phyloP scores from a whole-genome alignment of 2,329 filamentous ascomycete genomes.

The Amauroascus verrucosus region DNA sequence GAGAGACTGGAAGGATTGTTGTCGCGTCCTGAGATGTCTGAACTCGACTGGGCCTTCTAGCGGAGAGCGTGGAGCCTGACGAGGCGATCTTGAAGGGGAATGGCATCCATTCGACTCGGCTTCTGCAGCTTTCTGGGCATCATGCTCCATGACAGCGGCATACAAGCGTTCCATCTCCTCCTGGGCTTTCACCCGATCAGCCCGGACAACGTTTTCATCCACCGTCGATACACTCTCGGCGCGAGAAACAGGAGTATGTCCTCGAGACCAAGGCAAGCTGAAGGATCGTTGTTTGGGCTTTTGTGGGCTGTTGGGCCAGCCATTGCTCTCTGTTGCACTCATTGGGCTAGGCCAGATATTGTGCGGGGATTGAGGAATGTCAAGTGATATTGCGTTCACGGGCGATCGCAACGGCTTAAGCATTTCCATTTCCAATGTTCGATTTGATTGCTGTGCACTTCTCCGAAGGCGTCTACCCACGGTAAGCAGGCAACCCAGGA shows the following conservation, averaged over 20 bases:
- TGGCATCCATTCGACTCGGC: conserved; percentile 15
- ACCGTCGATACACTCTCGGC: conserved; percentile 59
- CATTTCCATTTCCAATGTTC: conserved; percentile 47
- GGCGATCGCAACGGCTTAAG: conserved; percentile 36
- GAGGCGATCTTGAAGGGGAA: conserved; percentile 24
- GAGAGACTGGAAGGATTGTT: conserved; percentile 12
- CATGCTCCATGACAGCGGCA: conserved; percentile 82
- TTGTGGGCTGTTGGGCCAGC: conserved; percentile 30
- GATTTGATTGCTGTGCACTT: conserved; percentile 43
- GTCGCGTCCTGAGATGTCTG: conserved; percentile 19
- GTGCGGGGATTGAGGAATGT: conserved; percentile 28
- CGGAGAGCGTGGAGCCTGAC: conserved; percentile 19
- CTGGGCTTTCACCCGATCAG: conserved; percentile 64
- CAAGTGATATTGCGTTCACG: conserved; percentile 21
- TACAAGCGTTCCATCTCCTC: conserved; percentile 84
- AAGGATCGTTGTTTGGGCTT: conserved; percentile 26
- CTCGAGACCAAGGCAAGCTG: conserved; percentile 31
- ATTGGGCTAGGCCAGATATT: conserved; percentile 17
- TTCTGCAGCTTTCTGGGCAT: conserved; percentile 42
- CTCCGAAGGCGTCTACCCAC: conserved; percentile 49
- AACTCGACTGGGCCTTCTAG: conserved; percentile 24
- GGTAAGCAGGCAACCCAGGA: conserved; percentile 55
- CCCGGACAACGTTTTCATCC: conserved; percentile 64
- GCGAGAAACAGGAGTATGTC: conserved; percentile 35
- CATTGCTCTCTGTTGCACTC: conserved; percentile 16